Base-by-base conservation (phyloP, 1,284 basidiomycete species). In the Chalciporus sp. region DNA sequence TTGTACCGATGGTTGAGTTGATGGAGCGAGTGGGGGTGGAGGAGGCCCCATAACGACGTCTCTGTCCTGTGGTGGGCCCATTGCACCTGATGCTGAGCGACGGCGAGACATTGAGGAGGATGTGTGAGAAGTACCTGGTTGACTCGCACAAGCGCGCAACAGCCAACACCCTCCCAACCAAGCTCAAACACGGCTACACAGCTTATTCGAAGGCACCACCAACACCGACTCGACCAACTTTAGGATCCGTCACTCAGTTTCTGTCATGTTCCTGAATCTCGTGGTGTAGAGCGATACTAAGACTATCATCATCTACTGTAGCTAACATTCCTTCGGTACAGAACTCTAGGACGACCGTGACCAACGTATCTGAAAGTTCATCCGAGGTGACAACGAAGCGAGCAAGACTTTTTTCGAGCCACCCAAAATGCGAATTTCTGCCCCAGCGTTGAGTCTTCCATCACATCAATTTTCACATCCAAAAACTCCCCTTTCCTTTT, bases 41-140 rank as follows among this genome's bases (percentile, higher is more conserved):
- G 79, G 76, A 0, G 79, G 76, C 6, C 74, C 76, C 79, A 84
- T 82, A 58, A 74, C 63, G 63, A 77, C 67, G 63, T 84, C 82
- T 64, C 66, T 67, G 50, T 67, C 61, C 50, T 62, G 58, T 0
- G 55, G 58, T 16, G 58, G 61, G 49, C 61, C 58, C 66, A 68
- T 70, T 47, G 63, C 58, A 8, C 59, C 58, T 17, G 67, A 54
- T 51, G 59, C 49, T 53, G 58, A 56, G 39, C 57, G 57, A 51
- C 58, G 58, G 28, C 51, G 57, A 52, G 58, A 60, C 58, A 60
- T 60, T 45, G 43, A 31, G 45, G 47, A 45, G 37, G 49, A 52
- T 45, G 68, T 66, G 68, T 53, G 68, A 60, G 57, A 68, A 69
- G 61, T 43, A 40, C 44, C 35, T 51, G 43, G 46, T 47, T 48